Evolutionary conservation across 2,329 filamentous ascomycete species (phyloP).

Genomic region (Teratosphaeria epicoccoides): DNA sequence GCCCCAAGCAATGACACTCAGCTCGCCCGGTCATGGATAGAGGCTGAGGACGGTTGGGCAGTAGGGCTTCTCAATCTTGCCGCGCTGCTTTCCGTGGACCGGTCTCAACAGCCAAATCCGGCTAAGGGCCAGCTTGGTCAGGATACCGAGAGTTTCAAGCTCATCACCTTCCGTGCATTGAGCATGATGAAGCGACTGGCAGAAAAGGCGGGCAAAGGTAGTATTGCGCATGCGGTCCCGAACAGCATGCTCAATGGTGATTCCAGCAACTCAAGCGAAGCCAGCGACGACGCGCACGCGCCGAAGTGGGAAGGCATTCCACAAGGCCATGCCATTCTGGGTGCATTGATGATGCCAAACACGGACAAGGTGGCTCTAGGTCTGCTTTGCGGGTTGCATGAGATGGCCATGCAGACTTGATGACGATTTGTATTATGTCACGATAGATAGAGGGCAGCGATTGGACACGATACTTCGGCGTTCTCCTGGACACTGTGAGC

Average conservation of each 20-base stretch:
- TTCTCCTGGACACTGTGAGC: background rate
- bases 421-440: background rate
- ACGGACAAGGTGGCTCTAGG: slow-evolving; percentile 35
- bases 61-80: slow-evolving; percentile 68
- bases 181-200: slow-evolving; percentile 38
- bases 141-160: slow-evolving; percentile 23
- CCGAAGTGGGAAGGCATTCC: slow-evolving; percentile 36
- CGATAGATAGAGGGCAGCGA: background rate
- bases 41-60: slow-evolving; percentile 73
- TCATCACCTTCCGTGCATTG: slow-evolving; percentile 34
- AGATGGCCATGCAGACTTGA: slow-evolving; percentile 23
- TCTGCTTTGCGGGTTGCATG: slow-evolving; percentile 28
- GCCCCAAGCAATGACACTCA: slow-evolving; percentile 37
- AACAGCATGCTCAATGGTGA: slow-evolving; percentile 8
- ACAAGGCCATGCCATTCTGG: slow-evolving; percentile 36
- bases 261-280: slow-evolving; percentile 5
- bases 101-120: slow-evolving; percentile 6
- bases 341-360: slow-evolving; percentile 34
- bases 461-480: background rate
- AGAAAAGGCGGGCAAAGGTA: slow-evolving; percentile 30
- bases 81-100: slow-evolving; percentile 58
- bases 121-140: slow-evolving; percentile 15
- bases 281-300: background rate
- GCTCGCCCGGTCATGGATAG: slow-evolving; percentile 69
- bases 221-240: slow-evolving; percentile 2